Evolutionary conservation across 352 stramenopile genomes (phyloP).

Genomic region (Peronospora destructor): DNA sequence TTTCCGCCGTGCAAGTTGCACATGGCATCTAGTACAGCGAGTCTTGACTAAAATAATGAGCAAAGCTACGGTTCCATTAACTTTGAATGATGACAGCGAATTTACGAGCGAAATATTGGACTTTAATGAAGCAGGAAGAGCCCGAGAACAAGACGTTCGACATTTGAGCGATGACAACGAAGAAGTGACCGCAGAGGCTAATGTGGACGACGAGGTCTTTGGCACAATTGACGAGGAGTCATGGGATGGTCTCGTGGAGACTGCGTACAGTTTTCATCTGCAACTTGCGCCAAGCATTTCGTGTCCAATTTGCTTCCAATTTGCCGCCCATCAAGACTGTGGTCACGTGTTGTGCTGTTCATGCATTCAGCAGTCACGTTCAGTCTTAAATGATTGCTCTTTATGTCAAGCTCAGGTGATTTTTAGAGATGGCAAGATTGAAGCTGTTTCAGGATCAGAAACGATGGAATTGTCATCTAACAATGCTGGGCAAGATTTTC

Average conservation of each 20-base stretch:
- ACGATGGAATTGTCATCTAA: conserved; percentile 18
- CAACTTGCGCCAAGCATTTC: conserved; percentile 25
- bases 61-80: too few relatives aligned
- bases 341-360: conserved; percentile 45
- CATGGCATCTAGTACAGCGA: too few relatives aligned
- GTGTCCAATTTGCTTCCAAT: conserved; percentile 49
- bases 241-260: conserved; percentile 22
- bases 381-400: conserved; percentile 32
- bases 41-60: too few relatives aligned
- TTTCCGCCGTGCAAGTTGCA: too few relatives aligned
- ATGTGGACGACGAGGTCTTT: conserved; percentile 17
- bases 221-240: conserved; percentile 11
- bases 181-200: conserved; percentile 21
- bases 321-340: conserved; percentile 42
- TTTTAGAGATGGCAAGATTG: conserved; percentile 28
- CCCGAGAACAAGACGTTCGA: conserved; percentile 4
- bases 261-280: conserved; percentile 24
- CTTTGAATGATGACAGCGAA: too few relatives aligned
- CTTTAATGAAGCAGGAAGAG: too few relatives aligned
- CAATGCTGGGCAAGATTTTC: conserved; percentile 11
- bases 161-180: conserved; percentile 15
- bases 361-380: conserved; percentile 45
- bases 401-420: conserved; percentile 47
- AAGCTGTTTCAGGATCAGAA: conserved; percentile 1
- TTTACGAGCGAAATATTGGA: too few relatives aligned